Evolutionary conservation across 108 stramenopile genomes (phyloP).

Genomic region (Nitzschia palea): DNA sequence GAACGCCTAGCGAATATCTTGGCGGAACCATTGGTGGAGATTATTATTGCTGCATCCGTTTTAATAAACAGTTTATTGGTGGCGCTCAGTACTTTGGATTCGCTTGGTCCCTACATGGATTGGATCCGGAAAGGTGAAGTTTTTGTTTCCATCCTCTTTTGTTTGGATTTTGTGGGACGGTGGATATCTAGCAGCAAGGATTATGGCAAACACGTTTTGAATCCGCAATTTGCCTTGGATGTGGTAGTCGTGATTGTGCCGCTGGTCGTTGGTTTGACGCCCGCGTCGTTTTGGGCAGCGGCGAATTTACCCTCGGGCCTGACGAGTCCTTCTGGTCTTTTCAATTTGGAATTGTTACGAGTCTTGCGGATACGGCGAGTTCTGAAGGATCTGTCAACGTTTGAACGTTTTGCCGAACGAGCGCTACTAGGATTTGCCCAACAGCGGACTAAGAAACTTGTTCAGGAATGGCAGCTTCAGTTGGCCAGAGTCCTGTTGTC

Average conservation of each 20-base stretch:
- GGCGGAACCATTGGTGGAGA: constrained; percentile 16
- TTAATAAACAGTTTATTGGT: constrained; percentile 22
- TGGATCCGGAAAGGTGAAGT: not conserved
- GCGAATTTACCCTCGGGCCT: not conserved
- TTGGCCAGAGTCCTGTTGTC: constrained; percentile 72
- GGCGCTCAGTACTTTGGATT: constrained; percentile 23
- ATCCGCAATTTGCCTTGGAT: constrained; percentile 12
- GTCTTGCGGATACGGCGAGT: constrained; percentile 73
- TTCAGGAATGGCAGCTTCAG: constrained; percentile 60
- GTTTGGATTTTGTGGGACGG: constrained; percentile 14
- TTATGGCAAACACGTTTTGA: not conserved
- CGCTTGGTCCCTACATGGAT: constrained; percentile 11
- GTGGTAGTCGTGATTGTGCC: constrained; percentile 13
- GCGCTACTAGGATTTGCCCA: not conserved
- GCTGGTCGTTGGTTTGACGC: constrained; percentile 2
- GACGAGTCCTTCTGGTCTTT: constrained; percentile 27
- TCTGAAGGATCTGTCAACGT: constrained; percentile 59
- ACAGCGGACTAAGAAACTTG: constrained; percentile 26
- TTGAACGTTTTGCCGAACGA: constrained; percentile 49
- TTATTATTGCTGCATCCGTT: constrained; percentile 15
- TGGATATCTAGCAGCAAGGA: constrained; percentile 14
- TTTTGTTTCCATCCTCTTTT: constrained; percentile 9
- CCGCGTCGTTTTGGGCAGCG: not conserved
- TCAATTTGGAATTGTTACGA: constrained; percentile 65
- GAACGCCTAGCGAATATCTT: constrained; percentile 25